Evolutionary conservation across 2,329 filamentous ascomycete species (phyloP), one percentile per base, ranked within the genome.

Genomic region (Alternaria atra): DNA sequence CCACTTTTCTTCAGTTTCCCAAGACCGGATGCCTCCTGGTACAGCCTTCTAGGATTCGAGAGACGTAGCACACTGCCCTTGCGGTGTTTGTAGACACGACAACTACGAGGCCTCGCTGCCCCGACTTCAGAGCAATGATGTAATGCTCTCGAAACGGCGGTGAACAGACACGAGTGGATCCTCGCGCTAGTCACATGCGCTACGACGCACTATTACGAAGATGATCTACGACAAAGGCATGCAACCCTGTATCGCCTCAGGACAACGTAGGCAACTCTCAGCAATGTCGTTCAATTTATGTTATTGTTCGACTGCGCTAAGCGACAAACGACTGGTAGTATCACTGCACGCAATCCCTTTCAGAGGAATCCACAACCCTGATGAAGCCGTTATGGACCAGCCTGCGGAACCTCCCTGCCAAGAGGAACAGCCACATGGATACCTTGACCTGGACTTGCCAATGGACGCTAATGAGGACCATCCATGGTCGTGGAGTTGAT

Each of bases 1-100:
- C 63, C 60, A 63, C 61, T 67, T 68, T 66, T 59, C 63, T 68
- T 68, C 58, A 69, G 58, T 71, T 70, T 57, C n/a, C 39, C 46
- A 51, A 34, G 27, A 27, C 35, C 32, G 52, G 57, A 57, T 54
- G 13, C 25, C 54, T 58, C 55, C 39, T 52, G 48, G 50, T 58
- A 60, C 30, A 47, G 32, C 58, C 58, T 47, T 40, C 42, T 47
- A 56, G 52, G 60, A 50, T 53, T 57, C 58, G 59, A 64, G 56
- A 53, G 44, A 55, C 62, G 61, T 63, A 57, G 59, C 58, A 44
- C 59, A 52, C 66, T 72, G 72, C 67, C 65, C 68, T 55, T 54
- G 67, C 69, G 59, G 70, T 69, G 67, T 61, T 67, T 66, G 63
- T 76, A 76, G 70, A 69, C 46, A 67, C 70, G 68, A 69, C 69